Evolutionary conservation across 2,329 filamentous ascomycete genomes (phyloP), one percentile per base, ranked within the genome.

Genomic region (Seiridium unicorne): DNA sequence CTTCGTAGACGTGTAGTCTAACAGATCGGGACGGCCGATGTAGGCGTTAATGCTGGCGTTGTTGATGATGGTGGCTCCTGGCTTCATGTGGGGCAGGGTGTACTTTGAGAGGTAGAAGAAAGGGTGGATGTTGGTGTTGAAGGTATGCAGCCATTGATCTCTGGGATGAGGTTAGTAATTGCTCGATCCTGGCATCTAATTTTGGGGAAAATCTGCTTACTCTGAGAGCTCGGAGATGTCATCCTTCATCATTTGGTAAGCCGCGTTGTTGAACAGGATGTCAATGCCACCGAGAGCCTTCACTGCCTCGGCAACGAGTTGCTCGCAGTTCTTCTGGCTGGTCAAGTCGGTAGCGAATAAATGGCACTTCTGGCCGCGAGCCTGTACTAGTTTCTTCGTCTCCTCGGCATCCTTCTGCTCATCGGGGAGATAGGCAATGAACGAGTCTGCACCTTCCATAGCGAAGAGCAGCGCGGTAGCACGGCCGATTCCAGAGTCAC

Each of bases 1-100:
- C 72, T 91, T 92, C 34, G 89, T 92, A 1, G 88, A 87, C 0
- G 90, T 93, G 77, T 95, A 94, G 74, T 95, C 91, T 54, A 95
- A 84, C 2, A 94, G 82, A 68, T 94, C 91, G 0, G 89, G 88
- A 1, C 90, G 89, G 44, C 91, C 91, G 60, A 93, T 84, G 76
- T 94, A 95, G 34, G 88, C 90, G 72, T 94, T 94, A 72, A 95
- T 88, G 38, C 89, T 93, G 49, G 90, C 88, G 71, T 92, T 93
- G 79, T 94, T 95, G 82, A 96, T 92, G 72, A 96, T 92, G 34
- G 86, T 87, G 59, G 86, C 83, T 42, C 92, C 91, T n/a, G 74
- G 73, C 69, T 85, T 84, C 86, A 95, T 90, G 74, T 93, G 89
- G 0, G 86, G 87, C 9, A 95, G 80, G 10, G 83, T 76, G 70